phyloP scores from a whole-genome alignment of 768 basidiomycete species.

The Lactifluus rugatus region DNA sequence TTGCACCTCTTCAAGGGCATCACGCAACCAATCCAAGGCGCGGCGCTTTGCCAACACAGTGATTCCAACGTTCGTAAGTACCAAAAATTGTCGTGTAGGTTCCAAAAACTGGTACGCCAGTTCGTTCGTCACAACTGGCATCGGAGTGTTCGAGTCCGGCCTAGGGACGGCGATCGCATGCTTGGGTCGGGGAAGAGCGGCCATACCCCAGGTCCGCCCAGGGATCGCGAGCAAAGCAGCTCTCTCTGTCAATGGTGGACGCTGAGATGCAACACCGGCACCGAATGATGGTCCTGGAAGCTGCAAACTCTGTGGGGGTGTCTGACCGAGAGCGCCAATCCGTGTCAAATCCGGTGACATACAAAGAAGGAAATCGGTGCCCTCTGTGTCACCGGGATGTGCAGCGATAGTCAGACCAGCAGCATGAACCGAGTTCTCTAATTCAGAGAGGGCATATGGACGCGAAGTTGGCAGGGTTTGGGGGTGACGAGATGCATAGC shows the following conservation, averaged over 20 bases:
- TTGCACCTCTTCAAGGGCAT: slow-evolving; percentile 74
- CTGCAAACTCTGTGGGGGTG: slow-evolving; percentile 35
- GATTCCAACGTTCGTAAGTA: slow-evolving; percentile 80
- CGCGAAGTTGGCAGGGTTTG: slow-evolving; percentile 39
- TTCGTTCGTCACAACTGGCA: slow-evolving; percentile 62
- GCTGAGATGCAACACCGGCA: slow-evolving; percentile 28
- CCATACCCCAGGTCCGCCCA: slow-evolving; percentile 80
- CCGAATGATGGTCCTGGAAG: slow-evolving; percentile 35
- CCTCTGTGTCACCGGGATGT: slow-evolving; percentile 67
- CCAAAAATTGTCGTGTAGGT: slow-evolving; percentile 67
- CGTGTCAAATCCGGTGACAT: slow-evolving; percentile 66
- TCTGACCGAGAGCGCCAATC: slow-evolving; percentile 59
- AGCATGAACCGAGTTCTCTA: slow-evolving; percentile 57
- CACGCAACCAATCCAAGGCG: slow-evolving; percentile 75
- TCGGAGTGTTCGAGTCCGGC: slow-evolving; percentile 29
- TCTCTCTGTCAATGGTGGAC: slow-evolving; percentile 67
- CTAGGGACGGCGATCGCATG: slow-evolving; percentile 26
- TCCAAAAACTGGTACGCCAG: slow-evolving; percentile 75
- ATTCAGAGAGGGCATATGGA: slow-evolving; percentile 46
- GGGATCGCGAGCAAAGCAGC: slow-evolving; percentile 69
- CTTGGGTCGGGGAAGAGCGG: slow-evolving; percentile 37
- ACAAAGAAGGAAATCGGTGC: slow-evolving; percentile 66
- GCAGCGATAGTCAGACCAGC: slow-evolving; percentile 60
- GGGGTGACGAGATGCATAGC: slow-evolving; percentile 39
- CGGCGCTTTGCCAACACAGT: slow-evolving; percentile 73